Evolutionary conservation across 495 filamentous ascomycete species (phyloP), one percentile per base, ranked within the genome.

Genomic region (Cryomyces antarcticus): DNA sequence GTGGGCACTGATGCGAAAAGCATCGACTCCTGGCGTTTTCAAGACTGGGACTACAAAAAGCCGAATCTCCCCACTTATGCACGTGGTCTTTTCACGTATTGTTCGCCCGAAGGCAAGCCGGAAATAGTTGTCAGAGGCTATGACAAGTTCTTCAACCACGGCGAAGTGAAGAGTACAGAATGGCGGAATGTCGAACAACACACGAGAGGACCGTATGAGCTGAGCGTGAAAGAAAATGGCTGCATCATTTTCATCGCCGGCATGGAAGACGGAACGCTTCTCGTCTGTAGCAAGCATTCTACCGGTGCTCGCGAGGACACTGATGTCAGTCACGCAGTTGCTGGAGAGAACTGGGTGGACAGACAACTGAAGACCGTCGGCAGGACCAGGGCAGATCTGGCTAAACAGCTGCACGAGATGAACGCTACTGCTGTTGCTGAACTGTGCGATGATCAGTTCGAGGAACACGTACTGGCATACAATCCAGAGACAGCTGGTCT

Each of bases 201-300:
- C 37, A 96, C 89, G 1, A 64, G 73, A 47, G 87, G 82, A 1
- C 92, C 89, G 0, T 97, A 96, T 51, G 92, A 97, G 62, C 67
- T 96, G 28, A 94, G 83, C 42, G 70, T 96, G 46, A 97, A 97
- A 61, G 89, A 97, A 58, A 97, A 97, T 57, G 89, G 89, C 6
- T 97, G 89, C 53, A 97, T 97, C 59, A 95, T 97, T 38, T 97
- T 97, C 64, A 81, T 96, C 38, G 80, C 83, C 27, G 89, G 84
- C 6, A 66, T 97, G 27, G 79, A 89, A 50, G 86, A 92, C 50
- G 87, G 70, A 37, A 80, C 79, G 1, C 63, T 97, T 27, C 65
- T 97, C 5, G 86, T 96, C 12, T 96, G 88, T 69, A 95, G 88
- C 67, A 97, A 97, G 56, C 92, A 97, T 61, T 95, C 89, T 6